Base-by-base conservation (phyloP, 2,329 filamentous ascomycete genomes). In the Cytospora piceicola region DNA sequence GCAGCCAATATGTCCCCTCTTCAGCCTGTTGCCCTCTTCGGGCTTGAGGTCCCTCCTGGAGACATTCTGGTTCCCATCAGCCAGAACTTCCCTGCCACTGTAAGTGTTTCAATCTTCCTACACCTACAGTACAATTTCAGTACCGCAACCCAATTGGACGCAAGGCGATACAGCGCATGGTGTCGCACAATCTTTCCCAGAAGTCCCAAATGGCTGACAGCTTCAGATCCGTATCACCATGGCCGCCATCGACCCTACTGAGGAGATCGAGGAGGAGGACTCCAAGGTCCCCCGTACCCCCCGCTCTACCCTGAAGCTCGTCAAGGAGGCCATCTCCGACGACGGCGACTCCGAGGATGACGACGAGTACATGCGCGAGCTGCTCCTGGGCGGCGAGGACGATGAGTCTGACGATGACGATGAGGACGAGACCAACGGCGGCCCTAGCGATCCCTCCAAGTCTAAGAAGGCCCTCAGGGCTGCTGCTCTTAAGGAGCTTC, bases 241-340 rank as follows among this genome's bases (percentile, higher is more conserved):
- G 95, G 95, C 96, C 74, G 95, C 95, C 71, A 90, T 99, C 77
- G 94, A 99, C 77, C 95, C 95, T 66, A 93, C 88, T 74, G 91
- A 91, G 73, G 84, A 88, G 72, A 85, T 89, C 42, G 85, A 92
- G 77, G 83, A 83, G 66, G 88, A 85, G 61, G 85, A 36, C 1
- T 36, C 83, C 72, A 87, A 89, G 74, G 79, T 86, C 67, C 86
- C 86, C 72, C 78, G 80, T 65, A 79, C 88, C 68, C 86, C 89
- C 72, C 91, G 94, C 72, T 91, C 95, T 62, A 99, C 95, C 60
- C 83, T 99, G 74, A 97, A 95, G 82, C 85, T 99, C 72, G 85
- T 98, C 77, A 94, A 94, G 78, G 85, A 89, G 75, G 87, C 87
- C 69, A 79, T 86, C 72, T 77, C 80, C 67, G 80, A 82, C 69